Evolutionary conservation across 768 basidiomycete species (phyloP).

Genomic region (Hericium coralloides): DNA sequence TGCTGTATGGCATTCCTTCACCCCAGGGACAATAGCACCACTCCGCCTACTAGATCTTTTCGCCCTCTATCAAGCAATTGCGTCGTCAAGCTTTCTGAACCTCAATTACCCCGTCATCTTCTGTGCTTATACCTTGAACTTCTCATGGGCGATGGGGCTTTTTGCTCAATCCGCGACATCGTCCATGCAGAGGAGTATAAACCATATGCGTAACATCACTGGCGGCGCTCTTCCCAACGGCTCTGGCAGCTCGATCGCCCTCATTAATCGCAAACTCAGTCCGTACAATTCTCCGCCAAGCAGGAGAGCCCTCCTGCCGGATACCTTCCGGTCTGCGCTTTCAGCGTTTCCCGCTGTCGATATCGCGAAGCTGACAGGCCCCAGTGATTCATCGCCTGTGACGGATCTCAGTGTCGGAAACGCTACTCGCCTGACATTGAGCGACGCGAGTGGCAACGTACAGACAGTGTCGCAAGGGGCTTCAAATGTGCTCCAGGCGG

Average conservation of each 20-base stretch:
- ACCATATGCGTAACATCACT: constrained; percentile 73
- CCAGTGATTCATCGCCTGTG: background rate
- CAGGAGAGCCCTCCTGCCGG: background rate
- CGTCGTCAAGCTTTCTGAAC: constrained; percentile 66
- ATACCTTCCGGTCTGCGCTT: constrained; percentile 5
- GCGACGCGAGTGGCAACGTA: constrained; percentile 29
- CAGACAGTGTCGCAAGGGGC: constrained; percentile 57
- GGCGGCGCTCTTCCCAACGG: constrained; percentile 67
- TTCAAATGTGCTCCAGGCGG: constrained; percentile 64
- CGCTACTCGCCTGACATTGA: constrained; percentile 6
- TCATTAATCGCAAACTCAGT: constrained; percentile 75
- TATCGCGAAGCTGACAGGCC: constrained; percentile 5
- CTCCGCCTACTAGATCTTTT: constrained; percentile 77
- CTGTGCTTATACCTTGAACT: constrained; percentile 75
- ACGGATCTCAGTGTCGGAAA: background rate
- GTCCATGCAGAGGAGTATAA: constrained; percentile 67
- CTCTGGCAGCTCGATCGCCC: constrained; percentile 52
- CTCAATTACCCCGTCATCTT: constrained; percentile 87
- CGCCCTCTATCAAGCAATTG: constrained; percentile 79
- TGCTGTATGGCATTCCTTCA: constrained; percentile 45
- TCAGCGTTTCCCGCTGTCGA: constrained; percentile 14
- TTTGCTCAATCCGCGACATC: constrained; percentile 45
- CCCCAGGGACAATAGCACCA: constrained; percentile 51
- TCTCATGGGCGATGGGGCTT: constrained; percentile 82
- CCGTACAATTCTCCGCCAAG: constrained; percentile 49